phyloP scores from a whole-genome alignment of 1,139 yeast species.

The Candida freyschussii region DNA sequence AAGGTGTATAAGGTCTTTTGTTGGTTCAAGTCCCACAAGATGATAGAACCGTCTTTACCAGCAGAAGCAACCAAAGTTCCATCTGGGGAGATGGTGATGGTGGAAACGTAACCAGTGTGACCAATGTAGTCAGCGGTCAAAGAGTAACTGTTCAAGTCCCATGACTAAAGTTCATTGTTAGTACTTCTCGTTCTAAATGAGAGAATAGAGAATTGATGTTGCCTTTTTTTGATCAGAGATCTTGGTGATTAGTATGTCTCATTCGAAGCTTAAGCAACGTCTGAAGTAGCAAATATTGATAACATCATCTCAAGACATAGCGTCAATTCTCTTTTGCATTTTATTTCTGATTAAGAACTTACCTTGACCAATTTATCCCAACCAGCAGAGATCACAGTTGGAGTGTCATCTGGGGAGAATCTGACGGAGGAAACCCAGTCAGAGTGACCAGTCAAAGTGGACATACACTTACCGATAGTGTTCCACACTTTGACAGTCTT shows the following conservation, averaged over 20 bases:
- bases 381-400: constrained; percentile 94
- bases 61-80: constrained; percentile 99
- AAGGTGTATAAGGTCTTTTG: constrained; percentile 91
- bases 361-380: constrained; percentile 99
- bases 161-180: constrained; percentile 58
- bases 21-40: constrained; percentile 96
- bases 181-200: constrained; percentile 23
- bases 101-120: constrained; percentile 98
- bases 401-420: constrained; percentile 71
- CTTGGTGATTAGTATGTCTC: constrained; percentile 99
- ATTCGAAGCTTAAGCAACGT: constrained; percentile 71
- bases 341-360: no score
- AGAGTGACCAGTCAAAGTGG: constrained; percentile 88
- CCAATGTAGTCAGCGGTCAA: constrained; percentile 97
- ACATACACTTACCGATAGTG: constrained; percentile 97
- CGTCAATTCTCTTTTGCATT: not conserved
- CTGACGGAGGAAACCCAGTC: constrained; percentile 99
- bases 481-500: constrained; percentile 99
- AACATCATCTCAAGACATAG: constrained; percentile 49
- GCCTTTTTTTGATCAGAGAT: constrained; percentile 68
- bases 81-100: constrained; percentile 99
- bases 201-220: not conserved
- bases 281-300: constrained; percentile 99
- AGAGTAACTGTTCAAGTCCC: constrained; percentile 87
- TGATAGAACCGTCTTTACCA: constrained; percentile 98